Conservation (phyloP, 2,329 filamentous ascomycete species). For the Cryphonectria naterciae region DNA sequence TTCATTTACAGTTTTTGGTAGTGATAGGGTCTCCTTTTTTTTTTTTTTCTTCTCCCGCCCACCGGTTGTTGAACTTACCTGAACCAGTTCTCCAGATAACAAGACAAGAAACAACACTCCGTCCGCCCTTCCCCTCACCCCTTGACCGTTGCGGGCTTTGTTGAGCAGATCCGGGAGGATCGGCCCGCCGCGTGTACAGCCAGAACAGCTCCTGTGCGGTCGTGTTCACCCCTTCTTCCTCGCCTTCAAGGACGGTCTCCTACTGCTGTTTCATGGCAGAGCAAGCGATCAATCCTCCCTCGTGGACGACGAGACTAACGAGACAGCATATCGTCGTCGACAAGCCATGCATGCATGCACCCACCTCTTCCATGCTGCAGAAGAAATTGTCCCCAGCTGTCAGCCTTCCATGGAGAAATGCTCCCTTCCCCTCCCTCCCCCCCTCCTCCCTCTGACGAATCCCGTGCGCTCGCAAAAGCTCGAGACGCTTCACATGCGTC, state of each 20-base stretch:
- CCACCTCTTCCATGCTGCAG: neutral
- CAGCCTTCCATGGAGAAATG: neutral
- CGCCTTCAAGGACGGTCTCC: neutral
- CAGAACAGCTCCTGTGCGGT: neutral
- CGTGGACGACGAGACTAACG: neutral
- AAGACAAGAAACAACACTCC: neutral
- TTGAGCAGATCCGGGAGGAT: conserved; percentile 1
- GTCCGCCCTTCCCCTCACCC: neutral
- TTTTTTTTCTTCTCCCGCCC: neutral
- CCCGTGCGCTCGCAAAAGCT: neutral
- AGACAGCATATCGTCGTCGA: neutral
- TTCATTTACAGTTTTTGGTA: neutral
- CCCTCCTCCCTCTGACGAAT: neutral
- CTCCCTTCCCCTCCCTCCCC: neutral
- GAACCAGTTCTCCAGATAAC: neutral
- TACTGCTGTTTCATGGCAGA: neutral
- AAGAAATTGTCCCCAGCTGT: neutral
- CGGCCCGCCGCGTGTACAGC: neutral
- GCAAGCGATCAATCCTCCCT: neutral
- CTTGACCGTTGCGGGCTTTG: neutral
- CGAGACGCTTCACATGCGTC: conserved; percentile 24
- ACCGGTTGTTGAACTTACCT: neutral
- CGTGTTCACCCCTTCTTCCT: neutral
- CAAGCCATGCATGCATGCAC: neutral
- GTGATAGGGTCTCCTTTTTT: neutral